Percentiles rank a stretch among this genome's conserved stretches.
These are phyloP conservation scores for Phytophthora melonis DNA, from an alignment of 352 stramenopile genomes.

Conservation along the genomic window DNA sequence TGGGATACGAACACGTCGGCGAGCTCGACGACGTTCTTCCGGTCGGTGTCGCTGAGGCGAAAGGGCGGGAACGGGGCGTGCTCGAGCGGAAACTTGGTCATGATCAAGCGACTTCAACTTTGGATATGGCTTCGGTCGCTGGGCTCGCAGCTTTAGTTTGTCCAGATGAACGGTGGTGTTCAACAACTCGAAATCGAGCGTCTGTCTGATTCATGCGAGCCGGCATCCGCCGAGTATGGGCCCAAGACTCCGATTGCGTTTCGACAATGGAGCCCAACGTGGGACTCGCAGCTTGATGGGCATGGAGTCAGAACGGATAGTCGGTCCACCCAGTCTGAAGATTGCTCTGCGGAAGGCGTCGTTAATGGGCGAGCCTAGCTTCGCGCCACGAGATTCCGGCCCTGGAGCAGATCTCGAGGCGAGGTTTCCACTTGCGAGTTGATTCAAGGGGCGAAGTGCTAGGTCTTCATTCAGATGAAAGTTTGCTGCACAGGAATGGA, in stretches of 20 bases:
- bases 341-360: neutral
- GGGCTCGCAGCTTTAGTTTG: neutral
- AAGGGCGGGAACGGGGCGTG: conserved; percentile 45
- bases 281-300: conserved; percentile 26
- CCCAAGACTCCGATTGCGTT: conserved; percentile 10
- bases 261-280: conserved; percentile 24
- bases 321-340: conserved; percentile 14
- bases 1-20: conserved; percentile 36
- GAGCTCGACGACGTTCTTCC: conserved; percentile 36
- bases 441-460: conserved; percentile 14
- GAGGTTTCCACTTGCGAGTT: conserved; percentile 29
- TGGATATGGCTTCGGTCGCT: neutral
- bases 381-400: conserved; percentile 19
- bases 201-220: conserved; percentile 26
- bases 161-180: neutral
- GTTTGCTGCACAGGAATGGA: conserved; percentile 17
- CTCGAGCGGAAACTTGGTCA: conserved; percentile 46
- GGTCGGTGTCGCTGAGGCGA: conserved; percentile 36
- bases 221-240: conserved; percentile 28
- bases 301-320: neutral
- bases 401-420: conserved; percentile 17
- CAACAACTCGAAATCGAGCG: conserved; percentile 5
- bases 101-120: conserved; percentile 30
- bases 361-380: neutral
- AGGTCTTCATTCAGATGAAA: conserved; percentile 14